Conservation (phyloP, 2,329 filamentous ascomycete species). For the Ophiocordyceps robertsii region DNA sequence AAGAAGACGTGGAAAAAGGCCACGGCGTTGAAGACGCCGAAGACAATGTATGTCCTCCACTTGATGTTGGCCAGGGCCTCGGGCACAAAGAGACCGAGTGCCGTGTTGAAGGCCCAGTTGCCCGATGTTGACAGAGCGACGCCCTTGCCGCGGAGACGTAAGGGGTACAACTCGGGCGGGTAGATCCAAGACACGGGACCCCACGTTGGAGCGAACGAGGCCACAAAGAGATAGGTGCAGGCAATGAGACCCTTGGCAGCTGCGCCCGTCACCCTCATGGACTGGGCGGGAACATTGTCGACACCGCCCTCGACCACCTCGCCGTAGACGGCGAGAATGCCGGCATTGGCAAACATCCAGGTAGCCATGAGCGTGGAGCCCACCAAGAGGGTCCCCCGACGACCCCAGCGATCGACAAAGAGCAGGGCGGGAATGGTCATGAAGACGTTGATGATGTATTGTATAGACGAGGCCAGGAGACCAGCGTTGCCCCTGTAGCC, state of each 20-base stretch:
- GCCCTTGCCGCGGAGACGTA: slow-evolving; percentile 36
- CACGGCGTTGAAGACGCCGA: slow-evolving; percentile 35
- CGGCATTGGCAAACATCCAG: slow-evolving; percentile 43
- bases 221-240: slow-evolving; percentile 52
- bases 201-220: slow-evolving; percentile 30
- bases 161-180: slow-evolving; percentile 40
- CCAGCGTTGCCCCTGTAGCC: slow-evolving; percentile 31
- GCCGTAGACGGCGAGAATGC: slow-evolving; percentile 34
- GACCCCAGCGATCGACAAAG: slow-evolving; percentile 64
- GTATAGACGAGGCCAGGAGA: slow-evolving; percentile 39
- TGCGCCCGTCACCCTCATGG: slow-evolving; percentile 28
- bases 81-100: slow-evolving; percentile 24
- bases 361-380: slow-evolving; percentile 52
- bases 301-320: slow-evolving; percentile 26
- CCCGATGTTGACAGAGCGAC: slow-evolving; percentile 36
- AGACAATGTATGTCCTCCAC: slow-evolving; percentile 40
- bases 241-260: slow-evolving; percentile 51
- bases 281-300: slow-evolving; percentile 30
- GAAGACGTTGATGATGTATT: slow-evolving; percentile 62
- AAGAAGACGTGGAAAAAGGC: slow-evolving; percentile 40
- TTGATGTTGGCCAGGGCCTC: slow-evolving; percentile 24
- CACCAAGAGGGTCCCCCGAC: slow-evolving; percentile 52
- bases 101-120: slow-evolving; percentile 28
- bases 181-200: slow-evolving; percentile 42
- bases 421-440: slow-evolving; percentile 68